Percentiles rank a stretch among this genome's conserved stretches.
phyloP scores from a whole-genome alignment of 2,329 filamentous ascomycete genomes.

The Hypoxylon sp. region DNA sequence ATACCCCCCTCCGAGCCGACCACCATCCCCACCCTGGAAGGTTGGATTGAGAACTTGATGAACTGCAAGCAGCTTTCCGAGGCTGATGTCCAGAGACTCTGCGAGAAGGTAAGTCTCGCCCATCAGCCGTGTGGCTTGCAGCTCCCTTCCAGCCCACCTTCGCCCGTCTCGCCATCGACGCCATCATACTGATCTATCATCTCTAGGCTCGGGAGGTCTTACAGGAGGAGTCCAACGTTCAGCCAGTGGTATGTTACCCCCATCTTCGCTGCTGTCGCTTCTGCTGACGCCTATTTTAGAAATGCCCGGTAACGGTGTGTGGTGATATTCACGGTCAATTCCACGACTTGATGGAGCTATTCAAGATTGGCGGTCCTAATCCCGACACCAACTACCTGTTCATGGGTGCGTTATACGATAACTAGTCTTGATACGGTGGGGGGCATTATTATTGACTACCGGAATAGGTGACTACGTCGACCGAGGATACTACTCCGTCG shows the following conservation, averaged over 20 bases:
- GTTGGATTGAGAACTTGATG: conserved; percentile 99
- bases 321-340: conserved; percentile 99
- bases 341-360: conserved; percentile 98
- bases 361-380: conserved; percentile 98
- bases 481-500: conserved; percentile 98
- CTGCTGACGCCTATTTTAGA: conserved; percentile 65
- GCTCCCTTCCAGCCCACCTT: background rate
- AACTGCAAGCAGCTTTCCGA: conserved; percentile 98
- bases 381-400: conserved; percentile 99
- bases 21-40: conserved; percentile 92
- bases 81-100: conserved; percentile 93
- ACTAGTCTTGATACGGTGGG: background rate
- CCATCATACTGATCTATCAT: conserved; percentile 54
- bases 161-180: conserved; percentile 8
- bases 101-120: conserved; percentile 84
- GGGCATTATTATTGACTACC: conserved; percentile 35
- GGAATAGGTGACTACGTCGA: conserved; percentile 93
- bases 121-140: conserved; percentile 22
- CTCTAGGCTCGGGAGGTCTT: conserved; percentile 91
- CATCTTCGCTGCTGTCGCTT: conserved; percentile 13
- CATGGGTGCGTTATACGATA: conserved; percentile 78
- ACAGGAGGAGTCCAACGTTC: conserved; percentile 98
- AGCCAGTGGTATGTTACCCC: conserved; percentile 85
- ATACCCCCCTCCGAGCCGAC: conserved; percentile 80
- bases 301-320: conserved; percentile 99